A percentile compares a stretch with the other conserved stretches of the same genome.
Evolutionary conservation across 805 yeast species (phyloP).

Genomic region (Yamadazyma sp.): DNA sequence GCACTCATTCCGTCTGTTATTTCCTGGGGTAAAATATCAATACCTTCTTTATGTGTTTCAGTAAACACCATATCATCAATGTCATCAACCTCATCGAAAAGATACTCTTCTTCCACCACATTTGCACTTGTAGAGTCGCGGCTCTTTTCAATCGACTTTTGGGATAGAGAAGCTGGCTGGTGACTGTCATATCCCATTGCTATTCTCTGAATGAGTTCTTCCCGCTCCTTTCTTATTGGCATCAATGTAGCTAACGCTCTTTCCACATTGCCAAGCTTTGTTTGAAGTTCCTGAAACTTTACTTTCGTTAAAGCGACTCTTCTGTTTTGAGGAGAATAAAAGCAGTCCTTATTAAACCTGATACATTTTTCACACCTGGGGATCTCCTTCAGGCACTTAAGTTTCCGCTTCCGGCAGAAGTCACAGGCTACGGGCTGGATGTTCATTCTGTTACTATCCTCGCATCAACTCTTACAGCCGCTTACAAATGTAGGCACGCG

Average conservation of each 20-base stretch:
- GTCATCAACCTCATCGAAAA: slow-evolving; percentile 8
- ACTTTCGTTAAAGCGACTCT: slow-evolving; percentile 11
- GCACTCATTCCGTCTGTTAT: slow-evolving; percentile 17
- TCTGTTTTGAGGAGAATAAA: slow-evolving; percentile 12
- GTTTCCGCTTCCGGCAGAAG: slow-evolving; percentile 16
- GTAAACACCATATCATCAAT: slow-evolving; percentile 9
- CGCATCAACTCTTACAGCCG: too few relatives aligned
- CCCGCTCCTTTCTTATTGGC: slow-evolving; percentile 1
- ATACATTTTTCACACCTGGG: slow-evolving; percentile 13
- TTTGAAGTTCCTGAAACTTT: slow-evolving; percentile 10
- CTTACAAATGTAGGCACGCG: too few relatives aligned
- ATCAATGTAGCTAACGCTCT: neutral
- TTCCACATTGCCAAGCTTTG: slow-evolving; percentile 6
- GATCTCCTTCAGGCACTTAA: slow-evolving; percentile 15
- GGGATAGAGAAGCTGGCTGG: too few relatives aligned
- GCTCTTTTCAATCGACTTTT: too few relatives aligned
- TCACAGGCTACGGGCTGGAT: slow-evolving; percentile 17
- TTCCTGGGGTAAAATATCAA: neutral
- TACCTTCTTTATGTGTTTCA: slow-evolving; percentile 4
- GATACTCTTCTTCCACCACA: slow-evolving; percentile 8
- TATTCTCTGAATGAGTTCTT: neutral
- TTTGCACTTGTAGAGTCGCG: too few relatives aligned
- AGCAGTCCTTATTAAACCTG: slow-evolving; percentile 11
- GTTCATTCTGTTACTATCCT: neutral
- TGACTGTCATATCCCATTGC: too few relatives aligned